phyloP scores from a whole-genome alignment of 1,139 yeast genomes.

The Suhomyces bribrorum region DNA sequence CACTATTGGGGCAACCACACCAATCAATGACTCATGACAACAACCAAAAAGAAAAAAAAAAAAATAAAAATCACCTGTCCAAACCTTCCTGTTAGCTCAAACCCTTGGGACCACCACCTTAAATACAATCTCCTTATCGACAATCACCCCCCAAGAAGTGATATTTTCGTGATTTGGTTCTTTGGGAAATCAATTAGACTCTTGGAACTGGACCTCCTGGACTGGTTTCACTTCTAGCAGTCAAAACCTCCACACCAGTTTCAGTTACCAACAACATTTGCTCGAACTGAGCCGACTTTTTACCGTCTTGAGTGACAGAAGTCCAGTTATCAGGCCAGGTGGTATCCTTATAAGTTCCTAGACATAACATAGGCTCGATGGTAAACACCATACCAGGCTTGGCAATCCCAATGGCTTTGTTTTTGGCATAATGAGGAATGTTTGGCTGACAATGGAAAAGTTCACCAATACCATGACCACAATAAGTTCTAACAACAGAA shows the following conservation, averaged over 20 bases:
- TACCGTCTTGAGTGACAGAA: constrained; percentile 84
- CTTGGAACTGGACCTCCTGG: constrained; percentile 82
- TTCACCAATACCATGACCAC: constrained; percentile 92
- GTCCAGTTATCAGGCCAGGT: constrained; percentile 99
- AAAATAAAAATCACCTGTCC: too few relatives aligned
- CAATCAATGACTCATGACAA: too few relatives aligned
- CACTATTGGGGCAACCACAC: background rate
- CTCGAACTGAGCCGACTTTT: constrained; percentile 89
- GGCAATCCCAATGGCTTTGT: constrained; percentile 91
- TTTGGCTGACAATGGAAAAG: constrained; percentile 93
- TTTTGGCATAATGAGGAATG: constrained; percentile 91
- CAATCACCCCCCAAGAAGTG: too few relatives aligned
- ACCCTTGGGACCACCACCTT: too few relatives aligned
- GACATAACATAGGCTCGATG: constrained; percentile 95
- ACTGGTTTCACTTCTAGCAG: constrained; percentile 73
- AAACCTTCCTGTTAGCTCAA: too few relatives aligned
- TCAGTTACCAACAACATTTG: constrained; percentile 93
- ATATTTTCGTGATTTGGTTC: too few relatives aligned
- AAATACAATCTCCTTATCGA: too few relatives aligned
- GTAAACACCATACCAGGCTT: constrained; percentile 97
- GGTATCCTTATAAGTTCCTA: constrained; percentile 80
- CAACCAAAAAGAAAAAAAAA: too few relatives aligned
- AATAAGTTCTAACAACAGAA: constrained; percentile 85
- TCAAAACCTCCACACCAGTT: constrained; percentile 87
- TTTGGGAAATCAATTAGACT: too few relatives aligned